phyloP scores from a whole-genome alignment of 2,329 filamentous ascomycete species.

The Setomelanomma holmii region DNA sequence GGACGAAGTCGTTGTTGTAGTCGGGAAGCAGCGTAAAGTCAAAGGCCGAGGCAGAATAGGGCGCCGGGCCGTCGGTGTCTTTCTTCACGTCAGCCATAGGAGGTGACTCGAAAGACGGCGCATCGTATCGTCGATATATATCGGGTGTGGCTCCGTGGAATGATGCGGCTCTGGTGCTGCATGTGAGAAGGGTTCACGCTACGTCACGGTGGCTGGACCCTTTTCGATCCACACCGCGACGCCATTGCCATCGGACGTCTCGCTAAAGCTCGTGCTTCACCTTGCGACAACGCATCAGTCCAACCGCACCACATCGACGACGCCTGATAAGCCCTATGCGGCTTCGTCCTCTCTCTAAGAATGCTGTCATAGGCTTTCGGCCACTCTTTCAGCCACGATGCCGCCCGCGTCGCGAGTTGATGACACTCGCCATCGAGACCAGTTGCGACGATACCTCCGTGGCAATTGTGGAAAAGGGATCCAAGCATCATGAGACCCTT shows the following conservation, averaged over 20 bases:
- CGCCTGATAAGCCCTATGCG: slow-evolving; percentile 22
- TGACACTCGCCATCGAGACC: slow-evolving; percentile 76
- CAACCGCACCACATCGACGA: slow-evolving; percentile 1
- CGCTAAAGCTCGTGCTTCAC: background rate
- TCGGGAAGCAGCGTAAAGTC: slow-evolving; percentile 78
- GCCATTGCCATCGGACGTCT: too few species aligned
- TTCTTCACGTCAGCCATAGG: slow-evolving; percentile 55
- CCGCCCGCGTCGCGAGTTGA: slow-evolving; percentile 32
- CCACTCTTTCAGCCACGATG: slow-evolving; percentile 8
- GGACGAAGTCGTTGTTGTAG: slow-evolving; percentile 77
- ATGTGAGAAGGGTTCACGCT: background rate
- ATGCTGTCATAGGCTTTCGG: slow-evolving; percentile 10
- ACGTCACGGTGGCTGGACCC: slow-evolving; percentile 5
- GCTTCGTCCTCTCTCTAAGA: slow-evolving; percentile 15
- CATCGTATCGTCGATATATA: slow-evolving; percentile 25
- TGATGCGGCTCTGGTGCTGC: slow-evolving; percentile 3
- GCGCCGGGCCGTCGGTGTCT: slow-evolving; percentile 62
- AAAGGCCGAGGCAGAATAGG: slow-evolving; percentile 69
- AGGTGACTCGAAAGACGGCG: background rate
- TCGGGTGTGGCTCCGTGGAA: slow-evolving; percentile 3
- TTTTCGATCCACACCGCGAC: background rate
- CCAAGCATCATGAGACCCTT: slow-evolving; percentile 15
- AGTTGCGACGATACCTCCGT: slow-evolving; percentile 95
- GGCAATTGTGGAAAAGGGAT: slow-evolving; percentile 72
- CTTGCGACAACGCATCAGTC: too few species aligned